These are phyloP conservation scores for Agrocybe chaxingu DNA, from an alignment of 768 basidiomycete species.

Conservation along the genomic window DNA sequence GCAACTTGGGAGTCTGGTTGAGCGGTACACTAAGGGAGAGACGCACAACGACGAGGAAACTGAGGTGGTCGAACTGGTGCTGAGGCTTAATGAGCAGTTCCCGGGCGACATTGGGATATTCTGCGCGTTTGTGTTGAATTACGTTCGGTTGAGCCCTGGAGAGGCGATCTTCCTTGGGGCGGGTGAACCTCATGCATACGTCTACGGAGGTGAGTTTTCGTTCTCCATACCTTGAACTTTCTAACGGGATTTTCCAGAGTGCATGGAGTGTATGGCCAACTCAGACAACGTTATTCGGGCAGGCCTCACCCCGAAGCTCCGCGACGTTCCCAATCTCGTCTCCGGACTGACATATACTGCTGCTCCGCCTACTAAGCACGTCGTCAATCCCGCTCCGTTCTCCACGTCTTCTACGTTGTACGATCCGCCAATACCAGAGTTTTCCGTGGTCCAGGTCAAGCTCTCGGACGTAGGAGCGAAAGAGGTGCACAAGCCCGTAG, in stretches of 20 bases:
- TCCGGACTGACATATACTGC: conserved; percentile 83
- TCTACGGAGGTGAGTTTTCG: conserved; percentile 72
- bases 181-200: conserved; percentile 95
- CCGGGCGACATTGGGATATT: conserved; percentile 93
- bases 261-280: conserved; percentile 99
- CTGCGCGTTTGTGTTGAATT: conserved; percentile 87
- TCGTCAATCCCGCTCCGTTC: conserved; percentile 61
- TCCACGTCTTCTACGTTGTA: conserved; percentile 48
- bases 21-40: conserved; percentile 53
- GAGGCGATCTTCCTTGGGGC: conserved; percentile 95
- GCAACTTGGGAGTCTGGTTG: conserved; percentile 56
- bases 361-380: conserved; percentile 63
- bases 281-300: conserved; percentile 99
- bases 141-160: conserved; percentile 73
- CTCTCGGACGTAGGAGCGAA: conserved; percentile 46
- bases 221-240: conserved; percentile 5
- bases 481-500: conserved; percentile 52
- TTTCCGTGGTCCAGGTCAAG: conserved; percentile 73
- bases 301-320: conserved; percentile 93
- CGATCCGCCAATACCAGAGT: conserved; percentile 92
- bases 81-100: conserved; percentile 67
- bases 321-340: conserved; percentile 90
- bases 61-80: conserved; percentile 59
- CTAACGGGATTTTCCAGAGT: conserved; percentile 50
- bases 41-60: conserved; percentile 35